Percentiles rank a stretch among this genome's conserved stretches.
These are phyloP conservation scores for Stephania yunnanensis DNA, from an alignment of 164 flowering plant genomes.

Conservation along the genomic window DNA sequence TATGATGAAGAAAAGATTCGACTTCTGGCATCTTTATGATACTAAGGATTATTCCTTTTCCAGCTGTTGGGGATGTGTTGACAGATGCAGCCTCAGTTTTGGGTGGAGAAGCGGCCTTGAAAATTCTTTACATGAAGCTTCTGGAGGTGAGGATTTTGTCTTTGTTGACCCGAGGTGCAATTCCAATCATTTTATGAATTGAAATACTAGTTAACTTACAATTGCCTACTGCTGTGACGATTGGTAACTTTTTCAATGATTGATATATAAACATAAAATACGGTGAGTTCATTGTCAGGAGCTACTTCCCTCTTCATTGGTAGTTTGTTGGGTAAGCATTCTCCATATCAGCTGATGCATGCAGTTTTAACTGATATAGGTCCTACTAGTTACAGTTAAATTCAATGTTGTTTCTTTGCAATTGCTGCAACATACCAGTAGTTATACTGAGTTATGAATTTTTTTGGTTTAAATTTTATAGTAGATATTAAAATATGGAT, in stretches of 20 bases:
- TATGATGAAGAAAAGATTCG: background rate
- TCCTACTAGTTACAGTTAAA: background rate
- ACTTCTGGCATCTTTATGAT: background rate
- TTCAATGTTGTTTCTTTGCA: background rate
- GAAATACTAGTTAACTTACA: background rate
- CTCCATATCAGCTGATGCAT: background rate
- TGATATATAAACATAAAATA: too few relatives aligned
- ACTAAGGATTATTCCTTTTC: conserved; percentile 24
- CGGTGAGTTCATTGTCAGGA: background rate
- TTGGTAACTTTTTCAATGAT: background rate
- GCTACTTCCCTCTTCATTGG: background rate
- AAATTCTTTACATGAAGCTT: conserved; percentile 83
- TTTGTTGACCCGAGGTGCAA: background rate
- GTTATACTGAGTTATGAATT: too few relatives aligned
- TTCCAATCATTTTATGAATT: background rate
- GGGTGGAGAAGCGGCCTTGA: conserved; percentile 80
- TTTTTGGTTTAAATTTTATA: too few relatives aligned
- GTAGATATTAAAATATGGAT: background rate
- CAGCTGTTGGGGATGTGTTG: conserved; percentile 91
- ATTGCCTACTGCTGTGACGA: background rate
- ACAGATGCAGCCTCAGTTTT: conserved; percentile 89
- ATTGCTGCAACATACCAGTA: too few relatives aligned
- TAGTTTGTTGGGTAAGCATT: background rate
- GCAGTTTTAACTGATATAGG: background rate
- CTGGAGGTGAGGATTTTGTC: conserved; percentile 50